Percentiles rank a stretch among this genome's conserved stretches.
phyloP scores from a whole-genome alignment of 805 yeast genomes.

The Cyberlindnera maritima region DNA sequence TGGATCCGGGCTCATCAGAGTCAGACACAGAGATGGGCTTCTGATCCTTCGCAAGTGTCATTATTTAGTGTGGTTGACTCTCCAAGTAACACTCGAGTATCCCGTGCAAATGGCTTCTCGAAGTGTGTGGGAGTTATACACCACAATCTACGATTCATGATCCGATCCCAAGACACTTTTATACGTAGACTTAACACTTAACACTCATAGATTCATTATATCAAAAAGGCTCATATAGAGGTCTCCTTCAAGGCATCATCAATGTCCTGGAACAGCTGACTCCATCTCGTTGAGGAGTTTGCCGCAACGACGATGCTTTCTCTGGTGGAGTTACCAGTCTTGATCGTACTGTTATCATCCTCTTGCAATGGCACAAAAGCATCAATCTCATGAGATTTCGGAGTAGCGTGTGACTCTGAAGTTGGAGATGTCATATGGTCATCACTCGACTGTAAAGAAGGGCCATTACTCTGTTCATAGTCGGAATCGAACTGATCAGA shows the following conservation, averaged over 20 bases:
- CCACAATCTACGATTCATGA: too few relatives aligned
- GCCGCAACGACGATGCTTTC: not conserved
- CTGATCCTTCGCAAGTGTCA: too few relatives aligned
- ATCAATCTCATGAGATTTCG: not conserved
- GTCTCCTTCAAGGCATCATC: constrained; percentile 24
- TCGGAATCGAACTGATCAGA: constrained; percentile 15
- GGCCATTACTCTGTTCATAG: constrained; percentile 12
- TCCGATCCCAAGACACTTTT: too few relatives aligned
- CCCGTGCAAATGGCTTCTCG: too few relatives aligned
- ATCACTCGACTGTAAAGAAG: constrained; percentile 1
- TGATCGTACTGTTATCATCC: not conserved
- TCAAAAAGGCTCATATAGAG: not conserved
- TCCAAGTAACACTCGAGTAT: too few relatives aligned
- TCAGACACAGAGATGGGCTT: too few relatives aligned
- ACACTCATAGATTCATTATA: too few relatives aligned
- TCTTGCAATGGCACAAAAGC: not conserved
- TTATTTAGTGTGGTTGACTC: too few relatives aligned
- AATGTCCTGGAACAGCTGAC: constrained; percentile 22
- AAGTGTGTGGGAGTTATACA: too few relatives aligned
- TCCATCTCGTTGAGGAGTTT: constrained; percentile 17
- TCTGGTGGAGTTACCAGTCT: not conserved
- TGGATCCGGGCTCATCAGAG: too few relatives aligned
- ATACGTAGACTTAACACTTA: too few relatives aligned
- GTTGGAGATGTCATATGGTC: constrained; percentile 5
- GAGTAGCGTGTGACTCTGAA: not conserved